Evolutionary conservation across 352 stramenopile species (phyloP), one percentile per base, ranked within the genome.

Genomic region (Pythium monospermum): DNA sequence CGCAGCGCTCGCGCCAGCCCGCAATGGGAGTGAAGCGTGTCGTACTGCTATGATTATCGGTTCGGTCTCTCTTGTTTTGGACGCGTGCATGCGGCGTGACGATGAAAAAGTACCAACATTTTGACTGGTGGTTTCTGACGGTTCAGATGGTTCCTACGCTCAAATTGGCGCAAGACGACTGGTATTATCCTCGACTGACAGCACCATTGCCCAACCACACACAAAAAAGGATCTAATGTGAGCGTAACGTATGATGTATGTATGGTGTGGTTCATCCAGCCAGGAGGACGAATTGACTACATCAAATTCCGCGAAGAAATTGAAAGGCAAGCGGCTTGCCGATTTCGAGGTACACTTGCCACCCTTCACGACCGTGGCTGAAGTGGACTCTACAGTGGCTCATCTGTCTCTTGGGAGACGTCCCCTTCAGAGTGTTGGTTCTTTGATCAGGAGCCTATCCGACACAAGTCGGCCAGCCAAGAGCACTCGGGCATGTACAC

Each of bases 371-470:
- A n/a, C n/a, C n/a, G n/a, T n/a, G n/a, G n/a, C n/a, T n/a, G n/a
- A n/a, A n/a, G n/a, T n/a, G n/a, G n/a, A n/a, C n/a, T n/a, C n/a
- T n/a, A n/a, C n/a, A n/a, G n/a, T n/a, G n/a, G n/a, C n/a, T n/a
- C n/a, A n/a, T n/a, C n/a, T n/a, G n/a, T n/a, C n/a, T n/a, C n/a
- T n/a, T n/a, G n/a, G n/a, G n/a, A n/a, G n/a, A n/a, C n/a, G n/a
- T n/a, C n/a, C n/a, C n/a, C n/a, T n/a, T n/a, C 52, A 94, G 83
- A 94, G 65, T 91, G 83, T 67, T 94, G 83, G 83, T 91, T 85
- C 52, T 94, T 94, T 52, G 81, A 91, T 35, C 83, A 94, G 19
- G 85, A 89, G 32, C 76, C 70, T 3, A 71, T 76, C 30, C 27
- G 49, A 19, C 60, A 71, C 50, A 73, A 66, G 28, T 76, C 66